Evolutionary conservation across 345 rosid genomes (phyloP).

Genomic region (Ricinus communis): DNA sequence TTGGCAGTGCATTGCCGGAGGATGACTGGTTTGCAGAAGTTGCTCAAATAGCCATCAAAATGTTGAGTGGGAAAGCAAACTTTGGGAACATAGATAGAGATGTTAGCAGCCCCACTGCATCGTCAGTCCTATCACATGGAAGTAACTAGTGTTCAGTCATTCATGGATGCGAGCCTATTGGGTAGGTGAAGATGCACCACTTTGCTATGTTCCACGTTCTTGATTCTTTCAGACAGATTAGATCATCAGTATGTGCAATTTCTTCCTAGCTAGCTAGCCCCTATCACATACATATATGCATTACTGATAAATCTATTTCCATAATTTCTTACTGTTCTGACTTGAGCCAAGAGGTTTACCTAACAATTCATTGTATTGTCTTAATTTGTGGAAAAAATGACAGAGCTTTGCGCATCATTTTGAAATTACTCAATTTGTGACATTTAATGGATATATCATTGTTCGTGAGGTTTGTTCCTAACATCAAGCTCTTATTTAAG

Average conservation of each 20-base stretch:
- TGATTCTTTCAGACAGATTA: not conserved
- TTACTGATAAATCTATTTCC: too few species aligned
- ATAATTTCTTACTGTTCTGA: too few species aligned
- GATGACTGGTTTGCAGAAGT: constrained; percentile 97
- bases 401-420: too few species aligned
- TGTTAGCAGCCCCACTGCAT: constrained; percentile 56
- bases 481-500: too few species aligned
- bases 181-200: not conserved
- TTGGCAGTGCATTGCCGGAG: constrained; percentile 66
- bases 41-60: constrained; percentile 80
- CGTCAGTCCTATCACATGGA: constrained; percentile 41
- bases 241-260: not conserved
- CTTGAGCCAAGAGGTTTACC: too few species aligned
- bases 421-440: too few species aligned
- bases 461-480: too few species aligned
- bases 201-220: not conserved
- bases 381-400: too few species aligned
- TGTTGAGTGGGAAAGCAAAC: constrained; percentile 61
- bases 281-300: not conserved
- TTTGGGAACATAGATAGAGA: constrained; percentile 52
- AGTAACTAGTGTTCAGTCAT: constrained; percentile 32
- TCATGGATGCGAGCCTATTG: not conserved
- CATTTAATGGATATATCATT: too few species aligned
- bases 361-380: too few species aligned
- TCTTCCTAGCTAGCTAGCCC: not conserved